Conservation (phyloP, 2,329 filamentous ascomycete genomes). For the Neoscytalidium dimidiatum region DNA sequence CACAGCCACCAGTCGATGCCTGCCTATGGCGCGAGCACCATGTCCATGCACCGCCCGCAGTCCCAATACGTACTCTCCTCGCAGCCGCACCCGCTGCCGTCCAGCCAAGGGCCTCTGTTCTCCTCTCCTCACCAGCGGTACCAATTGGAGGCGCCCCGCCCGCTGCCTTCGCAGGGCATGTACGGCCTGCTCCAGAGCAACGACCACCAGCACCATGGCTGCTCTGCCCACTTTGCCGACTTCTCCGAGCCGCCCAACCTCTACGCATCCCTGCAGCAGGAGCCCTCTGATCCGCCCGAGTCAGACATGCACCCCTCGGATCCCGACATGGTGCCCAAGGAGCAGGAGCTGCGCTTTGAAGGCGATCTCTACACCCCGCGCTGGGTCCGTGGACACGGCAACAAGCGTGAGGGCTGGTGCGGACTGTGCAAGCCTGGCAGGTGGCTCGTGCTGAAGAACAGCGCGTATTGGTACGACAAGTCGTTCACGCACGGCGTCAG, state of each 20-base stretch:
- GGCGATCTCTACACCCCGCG: constrained; percentile 81
- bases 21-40: constrained; percentile 34
- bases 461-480: constrained; percentile 92
- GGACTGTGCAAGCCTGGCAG: constrained; percentile 83
- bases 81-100: constrained; percentile 32
- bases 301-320: constrained; percentile 81
- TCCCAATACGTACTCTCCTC: constrained; percentile 40
- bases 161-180: constrained; percentile 66
- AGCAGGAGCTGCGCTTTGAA: constrained; percentile 73
- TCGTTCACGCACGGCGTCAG: constrained; percentile 86
- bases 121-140: constrained; percentile 55
- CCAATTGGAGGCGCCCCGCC: constrained; percentile 58
- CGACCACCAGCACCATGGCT: constrained; percentile 66
- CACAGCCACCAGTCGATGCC: constrained; percentile 45
- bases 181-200: constrained; percentile 77
- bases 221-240: constrained; percentile 67
- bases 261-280: constrained; percentile 72
- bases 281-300: constrained; percentile 71
- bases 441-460: constrained; percentile 88
- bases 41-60: constrained; percentile 34
- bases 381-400: constrained; percentile 83
- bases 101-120: constrained; percentile 48
- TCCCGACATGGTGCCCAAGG: constrained; percentile 73
- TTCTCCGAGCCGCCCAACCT: constrained; percentile 75
- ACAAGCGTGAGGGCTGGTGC: constrained; percentile 88